Evolutionary conservation across 2,329 filamentous ascomycete species (phyloP), one percentile per base, ranked within the genome.

Genomic region (Stemphylium lycopersici): DNA sequence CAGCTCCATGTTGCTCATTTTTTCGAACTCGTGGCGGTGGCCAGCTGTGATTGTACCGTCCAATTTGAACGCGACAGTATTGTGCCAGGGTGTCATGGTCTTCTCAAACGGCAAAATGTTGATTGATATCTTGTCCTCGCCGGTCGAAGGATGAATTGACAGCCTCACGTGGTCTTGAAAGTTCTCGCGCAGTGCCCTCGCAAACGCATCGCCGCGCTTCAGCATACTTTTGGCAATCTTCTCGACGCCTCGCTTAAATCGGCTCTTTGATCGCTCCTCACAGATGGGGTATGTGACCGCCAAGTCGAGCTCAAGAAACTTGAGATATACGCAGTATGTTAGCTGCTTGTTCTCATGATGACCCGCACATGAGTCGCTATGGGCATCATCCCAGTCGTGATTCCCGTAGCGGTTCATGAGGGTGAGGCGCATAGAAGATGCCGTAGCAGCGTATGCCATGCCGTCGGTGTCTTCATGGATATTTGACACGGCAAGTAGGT

Each of bases 141-240:
- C 62, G 12, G 55, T 61, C 3, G 58, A 59, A n/a, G 56, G 41
- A 34, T 67, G 65, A 46, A 67, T 67, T 5, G 65, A 67, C 8
- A 67, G 55, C 10, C 65, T 51, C 20, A 67, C 40, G 16, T 63
- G 49, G 34, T 65, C 32, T 13, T 58, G 61, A 26, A 59, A 63
- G 15, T 51, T 33, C 40, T 62, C 22, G 42, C 52, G 56, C 52
- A 63, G 29, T 38, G 62, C 61, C 32, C 50, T 37, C 10, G 58
- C 49, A 38, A 57, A 58, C 12, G 53, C 54, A 40, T 61, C 51
- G 48, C 65, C 61, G 34, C 63, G 48, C 33, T 59, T 20, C 29
- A 68, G 43, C 66, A 67, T 68, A 18, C 59, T 56, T 43, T 67
- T 67, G 2, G 65, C 61, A 15, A 68, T 53, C 15, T 59, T 58